Percentiles rank a stretch among this genome's conserved stretches.
Evolutionary conservation across 495 filamentous ascomycete genomes (phyloP).

Genomic region (Aspergillus sclerotiicarbonarius): DNA sequence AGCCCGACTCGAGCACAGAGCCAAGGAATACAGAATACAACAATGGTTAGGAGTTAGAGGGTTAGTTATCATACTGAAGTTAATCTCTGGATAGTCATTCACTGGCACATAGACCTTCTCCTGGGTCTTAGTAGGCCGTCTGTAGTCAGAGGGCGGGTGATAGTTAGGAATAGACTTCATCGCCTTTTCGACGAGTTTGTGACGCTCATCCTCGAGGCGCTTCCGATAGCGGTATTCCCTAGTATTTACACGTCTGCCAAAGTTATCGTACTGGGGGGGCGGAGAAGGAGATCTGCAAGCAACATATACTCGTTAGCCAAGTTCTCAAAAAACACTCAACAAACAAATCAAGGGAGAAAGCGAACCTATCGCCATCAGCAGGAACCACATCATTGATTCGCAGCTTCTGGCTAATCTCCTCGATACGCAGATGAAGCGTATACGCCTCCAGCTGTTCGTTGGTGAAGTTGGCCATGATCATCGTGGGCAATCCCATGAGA

Average conservation of each 20-base stretch:
- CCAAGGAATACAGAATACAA: slow-evolving; percentile 46
- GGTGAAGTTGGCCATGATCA: slow-evolving; percentile 96
- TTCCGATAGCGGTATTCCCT: slow-evolving; percentile 97
- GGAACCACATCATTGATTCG: slow-evolving; percentile 98
- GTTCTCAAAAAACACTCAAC: background rate
- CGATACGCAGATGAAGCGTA: slow-evolving; percentile 88
- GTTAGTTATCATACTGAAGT: slow-evolving; percentile 99
- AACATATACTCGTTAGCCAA: slow-evolving; percentile 18
- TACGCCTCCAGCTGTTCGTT: slow-evolving; percentile 97
- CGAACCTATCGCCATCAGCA: slow-evolving; percentile 83
- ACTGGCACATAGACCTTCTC: slow-evolving; percentile 99
- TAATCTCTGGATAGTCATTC: slow-evolving; percentile 99
- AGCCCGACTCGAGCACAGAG: slow-evolving; percentile 50
- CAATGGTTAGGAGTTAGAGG: slow-evolving; percentile 80
- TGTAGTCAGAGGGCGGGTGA: slow-evolving; percentile 94
- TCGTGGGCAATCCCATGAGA: slow-evolving; percentile 93
- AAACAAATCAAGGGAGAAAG: background rate
- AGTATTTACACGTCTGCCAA: slow-evolving; percentile 96
- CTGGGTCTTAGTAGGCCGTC: slow-evolving; percentile 97
- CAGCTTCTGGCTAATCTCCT: slow-evolving; percentile 98
- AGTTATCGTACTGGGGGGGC: slow-evolving; percentile 96
- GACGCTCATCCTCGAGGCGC: slow-evolving; percentile 94
- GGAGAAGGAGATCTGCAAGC: slow-evolving; percentile 82
- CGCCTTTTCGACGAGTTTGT: slow-evolving; percentile 95
- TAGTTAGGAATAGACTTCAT: slow-evolving; percentile 99